Evolutionary conservation across 2,329 filamentous ascomycete genomes (phyloP).

Genomic region (Metarhizium guizhouense): DNA sequence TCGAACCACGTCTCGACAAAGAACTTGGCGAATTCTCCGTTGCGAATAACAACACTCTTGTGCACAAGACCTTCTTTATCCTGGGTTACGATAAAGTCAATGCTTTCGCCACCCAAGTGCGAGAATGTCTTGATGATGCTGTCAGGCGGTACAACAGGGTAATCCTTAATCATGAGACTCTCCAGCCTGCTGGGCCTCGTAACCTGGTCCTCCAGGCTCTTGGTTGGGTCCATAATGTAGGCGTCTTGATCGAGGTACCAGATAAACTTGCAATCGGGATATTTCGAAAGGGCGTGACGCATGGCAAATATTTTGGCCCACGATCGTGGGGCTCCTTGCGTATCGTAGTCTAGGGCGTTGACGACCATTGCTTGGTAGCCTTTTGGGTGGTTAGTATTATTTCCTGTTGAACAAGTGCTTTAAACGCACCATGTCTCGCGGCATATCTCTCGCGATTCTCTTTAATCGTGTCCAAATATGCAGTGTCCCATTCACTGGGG

Average conservation of each 20-base stretch:
- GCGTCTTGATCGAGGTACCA: constrained; percentile 83
- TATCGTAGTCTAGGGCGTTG: constrained; percentile 65
- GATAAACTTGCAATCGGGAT: constrained; percentile 69
- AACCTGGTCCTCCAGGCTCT: constrained; percentile 62
- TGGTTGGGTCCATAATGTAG: constrained; percentile 75
- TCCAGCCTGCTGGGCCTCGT: constrained; percentile 61
- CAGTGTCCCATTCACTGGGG: constrained; percentile 49
- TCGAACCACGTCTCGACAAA: constrained; percentile 96
- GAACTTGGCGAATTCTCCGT: constrained; percentile 85
- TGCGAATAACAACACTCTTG: constrained; percentile 70
- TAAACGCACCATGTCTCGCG: constrained; percentile 64
- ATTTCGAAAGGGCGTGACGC: constrained; percentile 77
- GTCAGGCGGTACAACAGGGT: constrained; percentile 84
- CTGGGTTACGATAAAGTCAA: constrained; percentile 77
- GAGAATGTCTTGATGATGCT: constrained; percentile 93
- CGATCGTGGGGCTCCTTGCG: constrained; percentile 47
- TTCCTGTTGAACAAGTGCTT: background rate
- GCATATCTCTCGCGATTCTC: constrained; percentile 83
- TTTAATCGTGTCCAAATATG: constrained; percentile 64
- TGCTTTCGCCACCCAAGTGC: constrained; percentile 66
- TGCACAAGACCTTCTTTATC: constrained; percentile 71
- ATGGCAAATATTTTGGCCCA: constrained; percentile 79
- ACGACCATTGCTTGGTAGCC: constrained; percentile 84
- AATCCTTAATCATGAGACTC: constrained; percentile 72
- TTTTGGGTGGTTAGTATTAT: constrained; percentile 23